Conservation (phyloP, 441 rosid genomes). For the Corymbia citriodora region DNA sequence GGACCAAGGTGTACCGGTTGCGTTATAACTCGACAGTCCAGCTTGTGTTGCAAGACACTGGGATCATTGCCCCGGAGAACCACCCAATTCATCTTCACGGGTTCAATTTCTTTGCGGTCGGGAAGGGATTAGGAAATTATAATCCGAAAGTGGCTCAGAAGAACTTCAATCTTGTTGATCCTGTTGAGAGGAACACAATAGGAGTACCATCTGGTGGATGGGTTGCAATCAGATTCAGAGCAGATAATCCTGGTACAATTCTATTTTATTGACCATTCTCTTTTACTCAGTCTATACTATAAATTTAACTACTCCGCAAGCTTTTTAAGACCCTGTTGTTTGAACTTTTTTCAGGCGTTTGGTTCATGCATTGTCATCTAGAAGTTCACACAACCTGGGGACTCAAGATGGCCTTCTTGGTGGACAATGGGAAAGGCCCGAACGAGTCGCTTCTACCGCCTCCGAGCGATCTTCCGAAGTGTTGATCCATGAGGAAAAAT, state of each 20-base stretch:
- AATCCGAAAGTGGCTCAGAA: constrained; percentile 1
- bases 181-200: constrained; percentile 12
- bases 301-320: neutral
- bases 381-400: constrained; percentile 18
- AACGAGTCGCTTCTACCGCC: constrained; percentile 8
- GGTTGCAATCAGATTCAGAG: constrained; percentile 14
- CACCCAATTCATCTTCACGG: constrained; percentile 11
- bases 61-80: constrained; percentile 3
- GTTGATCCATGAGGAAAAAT: neutral
- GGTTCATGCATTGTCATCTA: constrained; percentile 9
- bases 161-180: constrained; percentile 7
- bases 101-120: constrained; percentile 4
- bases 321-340: neutral
- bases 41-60: constrained; percentile 10
- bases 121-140: constrained; percentile 10
- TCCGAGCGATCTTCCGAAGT: constrained; percentile 9
- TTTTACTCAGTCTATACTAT: neutral
- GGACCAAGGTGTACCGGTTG: constrained; percentile 2
- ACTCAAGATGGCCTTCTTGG: constrained; percentile 15
- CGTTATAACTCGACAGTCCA: neutral
- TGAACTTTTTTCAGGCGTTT: neutral
- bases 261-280: neutral
- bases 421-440: constrained; percentile 10
- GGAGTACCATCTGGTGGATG: constrained; percentile 11
- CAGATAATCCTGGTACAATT: constrained; percentile 8